Base-by-base conservation (phyloP, 805 yeast species). In the Candida railenensis region DNA sequence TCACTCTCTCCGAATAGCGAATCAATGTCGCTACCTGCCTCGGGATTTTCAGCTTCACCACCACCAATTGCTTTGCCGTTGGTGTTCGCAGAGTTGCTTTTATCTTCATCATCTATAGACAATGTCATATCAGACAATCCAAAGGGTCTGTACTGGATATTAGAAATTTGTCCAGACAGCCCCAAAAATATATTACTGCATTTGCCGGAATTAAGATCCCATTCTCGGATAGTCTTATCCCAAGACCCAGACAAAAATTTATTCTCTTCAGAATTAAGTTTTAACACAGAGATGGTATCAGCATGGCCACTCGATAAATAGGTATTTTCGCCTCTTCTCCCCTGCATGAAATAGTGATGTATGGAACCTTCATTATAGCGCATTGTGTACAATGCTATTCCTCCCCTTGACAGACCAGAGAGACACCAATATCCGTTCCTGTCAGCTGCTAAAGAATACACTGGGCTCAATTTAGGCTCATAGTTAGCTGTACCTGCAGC, bases 181-280 rank as follows among this genome's bases (percentile, higher is more conserved):
- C 82, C 83, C 2, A 63, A 55, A 58, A 74, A 89, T 22, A 74
- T 62, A 11, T 74, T 74, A 2, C 73, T 57, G 8, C 72, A 61
- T 15, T 69, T 63, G 1, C 97, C 97, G 0, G 85, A 78, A 53
- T 88, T 77, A 49, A 94, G 71, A 65, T 94, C 99, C 96, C 97
- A 92, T 52, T 84, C 80, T 4, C 82, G 63, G 1, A 92, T 76
- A 18, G 78, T 71, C 63, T 81, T 85, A 67, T 94, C 99, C 99
- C 98, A 94, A 15, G 89, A 78, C 0, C 96, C 97, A 43, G 94
- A 83, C 16, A 92, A 54, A 41, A 90, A 83, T 39, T 69, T 66
- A 39, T 77, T 77, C 56, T 92, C 92, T 5, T 66, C 67, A 30
- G 74, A 68, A 58, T 83, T 87, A 46, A 94, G 70, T 46, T 72